Evolutionary conservation across 1,284 basidiomycete species (phyloP).

Genomic region (Rhizoctonia solani): DNA sequence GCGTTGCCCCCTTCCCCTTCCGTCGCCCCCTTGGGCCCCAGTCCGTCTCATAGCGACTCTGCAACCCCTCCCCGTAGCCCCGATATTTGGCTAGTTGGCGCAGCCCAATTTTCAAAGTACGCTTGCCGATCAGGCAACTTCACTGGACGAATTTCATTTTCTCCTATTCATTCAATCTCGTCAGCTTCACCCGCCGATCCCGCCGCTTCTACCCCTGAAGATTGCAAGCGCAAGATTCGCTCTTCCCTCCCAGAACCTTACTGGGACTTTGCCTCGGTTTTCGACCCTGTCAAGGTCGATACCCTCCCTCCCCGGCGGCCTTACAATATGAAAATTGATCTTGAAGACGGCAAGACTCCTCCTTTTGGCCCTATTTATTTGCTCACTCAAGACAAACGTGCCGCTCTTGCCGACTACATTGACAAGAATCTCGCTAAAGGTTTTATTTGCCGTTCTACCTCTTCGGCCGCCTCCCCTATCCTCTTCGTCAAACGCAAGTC

Average conservation of each 20-base stretch:
- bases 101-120: background rate
- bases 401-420: conserved; percentile 3
- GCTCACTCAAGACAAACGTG: background rate
- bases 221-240: conserved; percentile 4
- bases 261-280: background rate
- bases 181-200: background rate
- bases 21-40: background rate
- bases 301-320: background rate
- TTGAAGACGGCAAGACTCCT: conserved; percentile 30
- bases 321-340: conserved; percentile 15
- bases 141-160: background rate
- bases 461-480: conserved; percentile 48
- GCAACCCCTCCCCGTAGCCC: too few relatives aligned
- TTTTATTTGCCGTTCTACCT: conserved; percentile 47
- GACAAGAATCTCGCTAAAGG: conserved; percentile 17
- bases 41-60: background rate
- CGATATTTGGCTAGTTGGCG: background rate
- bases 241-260: conserved; percentile 31
- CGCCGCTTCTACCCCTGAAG: background rate
- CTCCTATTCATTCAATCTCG: background rate
- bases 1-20: background rate
- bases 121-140: background rate
- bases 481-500: conserved; percentile 50
- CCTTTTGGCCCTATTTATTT: conserved; percentile 35
- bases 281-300: background rate